Evolutionary conservation across 306 rosid species (phyloP), one percentile per base, ranked within the genome.

Genomic region (Vigna nakashimae): DNA sequence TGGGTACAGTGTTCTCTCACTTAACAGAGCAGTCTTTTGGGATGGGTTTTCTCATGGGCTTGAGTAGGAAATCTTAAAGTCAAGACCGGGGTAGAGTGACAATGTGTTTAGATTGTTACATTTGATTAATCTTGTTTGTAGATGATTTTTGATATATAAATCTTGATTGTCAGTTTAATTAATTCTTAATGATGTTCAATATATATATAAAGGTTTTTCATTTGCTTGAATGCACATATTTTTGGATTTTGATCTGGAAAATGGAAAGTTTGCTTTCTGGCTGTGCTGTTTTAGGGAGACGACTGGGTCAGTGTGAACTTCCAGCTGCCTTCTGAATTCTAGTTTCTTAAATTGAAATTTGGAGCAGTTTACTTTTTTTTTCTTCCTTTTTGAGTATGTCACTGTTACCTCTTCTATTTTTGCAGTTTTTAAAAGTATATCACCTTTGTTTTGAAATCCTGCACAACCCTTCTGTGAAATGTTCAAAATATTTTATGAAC

Each of bases 401-500:
- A 38, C 18, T 71, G 32, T 22, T 58, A 9, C 5, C 15, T 67
- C 34, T 16, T 43, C 30, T 12, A 0, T 48, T 59, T 48, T 58
- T 60, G 28, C 45, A 20, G 17, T 30, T 50, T 57, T 73, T 78
- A 28, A 72, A 38, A 53, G 22, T 43, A 43, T 40, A 15, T 6
- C 5, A 10, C 34, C 59, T 71, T 24, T 38, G 49, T 49, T 51
- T 59, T 71, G 20, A 52, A 67, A 55, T 6, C 59, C 69, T 26
- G 45, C 8, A n/a, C 32, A 17, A 48, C 34, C 49, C 7, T 45
- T 68, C 9, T 8, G 9, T 9, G n/a, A 70, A 64, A 46, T 59
- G 32, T 62, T 72, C 20, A 79, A 79, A 36, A 52, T 55, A 74
- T 43, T 55, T 28, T 58, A 43, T 58, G 30, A 73, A 73, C 57